These are phyloP conservation scores for Lagenidium giganteum DNA, from an alignment of 352 stramenopile species.

Conservation along the genomic window DNA sequence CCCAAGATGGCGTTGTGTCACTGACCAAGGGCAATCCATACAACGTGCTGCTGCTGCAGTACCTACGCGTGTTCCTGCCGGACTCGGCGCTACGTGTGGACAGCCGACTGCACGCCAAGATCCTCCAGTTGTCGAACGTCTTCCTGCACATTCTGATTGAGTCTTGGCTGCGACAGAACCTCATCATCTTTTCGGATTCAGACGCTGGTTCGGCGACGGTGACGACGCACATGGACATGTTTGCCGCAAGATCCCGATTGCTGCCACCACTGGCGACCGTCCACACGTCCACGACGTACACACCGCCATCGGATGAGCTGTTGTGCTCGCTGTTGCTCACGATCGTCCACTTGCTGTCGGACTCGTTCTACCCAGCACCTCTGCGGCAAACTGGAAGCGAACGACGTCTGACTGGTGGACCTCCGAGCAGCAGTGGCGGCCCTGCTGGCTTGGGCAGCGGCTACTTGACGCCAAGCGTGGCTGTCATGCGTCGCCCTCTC, in stretches of 20 bases:
- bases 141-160: slow-evolving; percentile 86
- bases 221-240: too few species aligned
- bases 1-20: slow-evolving; percentile 52
- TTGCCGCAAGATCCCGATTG: too few species aligned
- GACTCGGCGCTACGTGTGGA: slow-evolving; percentile 51
- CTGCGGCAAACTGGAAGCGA: too few species aligned
- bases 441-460: slow-evolving; percentile 35
- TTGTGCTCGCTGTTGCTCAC: slow-evolving; percentile 76
- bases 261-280: slow-evolving; percentile 72
- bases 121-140: slow-evolving; percentile 71
- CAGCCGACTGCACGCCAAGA: slow-evolving; percentile 74
- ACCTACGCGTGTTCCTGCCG: slow-evolving; percentile 73
- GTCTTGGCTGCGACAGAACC: slow-evolving; percentile 86
- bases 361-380: slow-evolving; percentile 69
- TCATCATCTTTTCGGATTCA: slow-evolving; percentile 79
- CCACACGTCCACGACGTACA: slow-evolving; percentile 80
- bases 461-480: slow-evolving; percentile 73
- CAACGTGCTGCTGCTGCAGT: slow-evolving; percentile 80
- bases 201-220: too few species aligned
- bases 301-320: slow-evolving; percentile 79
- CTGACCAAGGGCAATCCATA: slow-evolving; percentile 76
- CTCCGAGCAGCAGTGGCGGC: slow-evolving; percentile 20
- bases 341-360: slow-evolving; percentile 77
- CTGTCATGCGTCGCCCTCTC: slow-evolving; percentile 60
- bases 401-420: too few species aligned